Conservation (phyloP, 2,329 filamentous ascomycete species). For the Ceratocystis huliohia region DNA sequence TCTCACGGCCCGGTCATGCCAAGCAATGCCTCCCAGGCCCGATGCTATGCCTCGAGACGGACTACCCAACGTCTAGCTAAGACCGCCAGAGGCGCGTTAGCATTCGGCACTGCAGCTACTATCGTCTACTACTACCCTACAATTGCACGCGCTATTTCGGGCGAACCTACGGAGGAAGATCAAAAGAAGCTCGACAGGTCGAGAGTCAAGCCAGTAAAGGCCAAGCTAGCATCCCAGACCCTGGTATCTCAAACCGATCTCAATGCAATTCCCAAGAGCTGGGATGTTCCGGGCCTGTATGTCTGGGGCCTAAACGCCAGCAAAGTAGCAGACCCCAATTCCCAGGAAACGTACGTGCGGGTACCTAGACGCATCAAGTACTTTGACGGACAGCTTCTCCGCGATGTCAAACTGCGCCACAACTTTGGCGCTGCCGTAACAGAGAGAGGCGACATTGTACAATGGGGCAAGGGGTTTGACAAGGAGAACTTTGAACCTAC, state of each 20-base stretch:
- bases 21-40: background rate
- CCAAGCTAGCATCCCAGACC: conserved; percentile 65
- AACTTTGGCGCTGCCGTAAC: conserved; percentile 76
- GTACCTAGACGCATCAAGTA: conserved; percentile 63
- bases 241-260: conserved; percentile 33
- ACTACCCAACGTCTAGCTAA: conserved; percentile 13
- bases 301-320: conserved; percentile 84
- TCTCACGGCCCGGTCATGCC: background rate
- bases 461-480: conserved; percentile 78
- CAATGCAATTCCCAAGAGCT: conserved; percentile 40
- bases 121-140: conserved; percentile 21
- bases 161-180: conserved; percentile 19
- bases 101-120: conserved; percentile 20
- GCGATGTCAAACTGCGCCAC: conserved; percentile 75
- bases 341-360: conserved; percentile 65
- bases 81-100: conserved; percentile 10
- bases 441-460: conserved; percentile 75
- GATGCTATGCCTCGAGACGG: conserved; percentile 10
- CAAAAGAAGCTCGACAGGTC: conserved; percentile 48
- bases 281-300: conserved; percentile 76
- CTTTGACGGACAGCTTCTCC: conserved; percentile 72
- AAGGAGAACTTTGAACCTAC: conserved; percentile 49
- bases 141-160: conserved; percentile 12
- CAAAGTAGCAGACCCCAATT: conserved; percentile 73
- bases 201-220: conserved; percentile 45